Evolutionary conservation across 106 monocot genomes (phyloP), one percentile per base, ranked within the genome.

Genomic region (Allium sativum): DNA sequence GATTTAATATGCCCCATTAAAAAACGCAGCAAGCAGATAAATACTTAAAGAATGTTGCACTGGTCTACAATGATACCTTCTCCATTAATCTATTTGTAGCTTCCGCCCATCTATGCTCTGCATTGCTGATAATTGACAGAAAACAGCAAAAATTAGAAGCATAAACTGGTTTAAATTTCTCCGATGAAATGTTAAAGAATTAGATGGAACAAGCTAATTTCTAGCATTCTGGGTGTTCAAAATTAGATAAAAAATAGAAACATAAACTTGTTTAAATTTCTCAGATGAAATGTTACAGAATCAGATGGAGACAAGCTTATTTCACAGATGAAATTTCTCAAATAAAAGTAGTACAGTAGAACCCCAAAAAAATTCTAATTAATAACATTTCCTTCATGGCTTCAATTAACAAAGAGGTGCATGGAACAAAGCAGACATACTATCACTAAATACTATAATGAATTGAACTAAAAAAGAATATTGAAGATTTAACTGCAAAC

Each of bases 81-180:
- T 99, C 88, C 48, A 79, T 62, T 68, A 86, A 41, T 53, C 95
- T 81, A 68, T 87, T 87, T 65, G 90, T 43, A 77, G 84, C 70
- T 42, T 66, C 64, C 40, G 82, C 77, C 85, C 85, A 82, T 20
- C 74, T 78, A 46, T 60, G 31, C 65, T 82, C 74, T 40, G 64
- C 61, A 53, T 54, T 53, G 40, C 87, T 82, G 77, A 31, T 31
- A 31, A 31, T 31, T 31, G 31, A 31, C 31, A 31, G 31, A 5
- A 31, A 31, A 31, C 31, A 31, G 31, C 31, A 31, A 31, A 31
- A 31, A 3, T 31, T 31, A 31, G 31, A 1, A 31, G 31, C 31
- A 31, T 31, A 31, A 31, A 31, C 31, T 31, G 31, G 31, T 31
- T 31, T 5, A 31, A 11, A 50, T 50, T 15, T 15, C 48, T 15